These are phyloP conservation scores for Penicillium expansum DNA, from an alignment of 2,329 filamentous ascomycete genomes.

Conservation along the genomic window DNA sequence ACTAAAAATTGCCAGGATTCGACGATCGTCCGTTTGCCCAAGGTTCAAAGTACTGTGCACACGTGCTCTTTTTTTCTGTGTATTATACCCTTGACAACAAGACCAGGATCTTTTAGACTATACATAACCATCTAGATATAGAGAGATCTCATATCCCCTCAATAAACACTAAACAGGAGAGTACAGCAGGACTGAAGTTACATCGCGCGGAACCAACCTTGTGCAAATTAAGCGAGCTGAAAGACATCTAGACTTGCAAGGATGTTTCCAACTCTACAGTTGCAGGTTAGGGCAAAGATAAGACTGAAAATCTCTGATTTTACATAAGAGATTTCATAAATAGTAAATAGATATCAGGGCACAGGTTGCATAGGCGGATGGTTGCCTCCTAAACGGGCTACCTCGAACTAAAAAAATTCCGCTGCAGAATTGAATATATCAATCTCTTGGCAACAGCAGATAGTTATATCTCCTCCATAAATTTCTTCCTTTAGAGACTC, in stretches of 20 bases:
- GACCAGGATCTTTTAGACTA: neutral
- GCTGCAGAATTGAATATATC: too few relatives aligned
- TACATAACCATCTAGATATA: too few relatives aligned
- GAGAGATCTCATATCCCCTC: neutral
- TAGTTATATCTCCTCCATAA: too few relatives aligned
- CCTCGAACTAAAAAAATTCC: too few relatives aligned
- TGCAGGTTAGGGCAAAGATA: neutral
- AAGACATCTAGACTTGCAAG: neutral
- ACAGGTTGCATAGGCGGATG: too few relatives aligned
- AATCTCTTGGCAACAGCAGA: too few relatives aligned
- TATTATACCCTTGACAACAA: neutral
- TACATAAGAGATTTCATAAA: too few relatives aligned
- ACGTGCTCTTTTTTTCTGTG: too few relatives aligned
- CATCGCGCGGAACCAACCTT: neutral
- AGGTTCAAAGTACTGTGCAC: neutral
- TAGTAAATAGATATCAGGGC: too few relatives aligned
- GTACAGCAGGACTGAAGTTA: too few relatives aligned
- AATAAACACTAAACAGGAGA: neutral
- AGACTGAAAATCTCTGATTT: neutral
- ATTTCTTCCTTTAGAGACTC: too few relatives aligned
- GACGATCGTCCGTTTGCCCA: neutral
- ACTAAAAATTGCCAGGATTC: neutral
- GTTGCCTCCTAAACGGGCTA: too few relatives aligned
- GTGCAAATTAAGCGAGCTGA: neutral
- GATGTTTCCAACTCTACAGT: neutral